Percentiles rank a stretch among this genome's conserved stretches.
Conservation (phyloP, 2,329 filamentous ascomycete species). For the Stachybotrys chartarum region DNA sequence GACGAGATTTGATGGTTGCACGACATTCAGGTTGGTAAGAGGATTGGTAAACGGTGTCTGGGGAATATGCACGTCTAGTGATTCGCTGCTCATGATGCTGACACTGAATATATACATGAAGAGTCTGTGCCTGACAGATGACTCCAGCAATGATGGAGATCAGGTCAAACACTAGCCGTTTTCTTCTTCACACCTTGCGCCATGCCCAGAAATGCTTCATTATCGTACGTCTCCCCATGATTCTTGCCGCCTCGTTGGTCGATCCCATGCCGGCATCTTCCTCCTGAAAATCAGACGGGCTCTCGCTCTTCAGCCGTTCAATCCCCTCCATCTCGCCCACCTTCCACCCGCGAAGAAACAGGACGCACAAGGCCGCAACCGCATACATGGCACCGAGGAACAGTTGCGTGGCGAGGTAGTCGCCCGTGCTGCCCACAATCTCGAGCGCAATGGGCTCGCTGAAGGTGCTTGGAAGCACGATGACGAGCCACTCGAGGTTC, state of each 20-base stretch:
- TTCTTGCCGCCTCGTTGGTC: neutral
- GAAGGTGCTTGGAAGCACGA: constrained; percentile 60
- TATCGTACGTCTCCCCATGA: neutral
- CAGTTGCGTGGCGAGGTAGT: constrained; percentile 38
- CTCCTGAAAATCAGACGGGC: neutral
- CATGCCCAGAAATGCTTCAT: constrained; percentile 1
- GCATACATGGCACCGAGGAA: constrained; percentile 51
- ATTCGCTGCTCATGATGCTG: too few relatives aligned
- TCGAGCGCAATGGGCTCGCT: constrained; percentile 50
- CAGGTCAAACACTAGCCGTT: too few relatives aligned
- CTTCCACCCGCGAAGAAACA: constrained; percentile 8
- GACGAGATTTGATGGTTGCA: too few relatives aligned
- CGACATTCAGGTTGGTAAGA: too few relatives aligned
- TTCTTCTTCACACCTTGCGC: neutral
- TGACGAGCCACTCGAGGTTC: constrained; percentile 60
- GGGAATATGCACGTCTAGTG: too few relatives aligned
- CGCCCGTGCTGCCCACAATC: constrained; percentile 28
- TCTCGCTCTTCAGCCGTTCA: neutral
- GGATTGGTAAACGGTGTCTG: too few relatives aligned
- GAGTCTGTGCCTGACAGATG: too few relatives aligned
- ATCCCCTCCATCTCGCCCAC: constrained; percentile 4
- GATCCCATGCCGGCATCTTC: neutral
- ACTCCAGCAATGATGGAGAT: too few relatives aligned
- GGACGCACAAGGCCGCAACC: constrained; percentile 20
- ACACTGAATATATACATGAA: too few relatives aligned